phyloP scores from a whole-genome alignment of 495 filamentous ascomycete genomes.

The Oleoguttula mirabilis region DNA sequence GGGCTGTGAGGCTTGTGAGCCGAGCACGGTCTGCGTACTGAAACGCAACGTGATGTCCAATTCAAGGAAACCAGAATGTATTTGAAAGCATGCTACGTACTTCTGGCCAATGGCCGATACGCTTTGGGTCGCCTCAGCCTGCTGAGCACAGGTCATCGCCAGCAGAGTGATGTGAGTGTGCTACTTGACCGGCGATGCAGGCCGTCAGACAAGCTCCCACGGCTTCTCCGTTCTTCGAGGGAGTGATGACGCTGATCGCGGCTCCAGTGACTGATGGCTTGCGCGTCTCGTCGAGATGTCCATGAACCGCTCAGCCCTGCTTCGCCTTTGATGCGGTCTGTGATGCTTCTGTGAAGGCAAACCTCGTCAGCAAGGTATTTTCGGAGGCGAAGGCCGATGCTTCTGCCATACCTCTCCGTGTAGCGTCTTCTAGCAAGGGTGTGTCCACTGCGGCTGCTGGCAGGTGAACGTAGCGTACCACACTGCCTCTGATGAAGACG shows the following conservation, averaged over 20 bases:
- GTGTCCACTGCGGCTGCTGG: conserved; percentile 81
- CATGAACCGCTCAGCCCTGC: conserved; percentile 11
- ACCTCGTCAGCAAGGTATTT: neutral
- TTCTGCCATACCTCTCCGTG: conserved; percentile 58
- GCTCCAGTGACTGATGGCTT: too few relatives aligned
- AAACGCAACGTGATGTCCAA: neutral
- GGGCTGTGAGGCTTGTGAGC: too few relatives aligned
- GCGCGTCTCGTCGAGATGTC: too few relatives aligned
- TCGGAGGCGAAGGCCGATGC: neutral
- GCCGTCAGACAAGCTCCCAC: too few relatives aligned
- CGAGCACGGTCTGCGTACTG: neutral
- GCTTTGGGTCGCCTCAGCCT: too few relatives aligned
- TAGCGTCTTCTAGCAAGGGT: conserved; percentile 86
- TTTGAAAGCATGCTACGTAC: conserved; percentile 2
- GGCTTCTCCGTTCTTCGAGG: too few relatives aligned
- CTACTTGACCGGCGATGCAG: neutral
- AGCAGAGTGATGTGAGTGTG: neutral
- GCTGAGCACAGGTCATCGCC: too few relatives aligned
- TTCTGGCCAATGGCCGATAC: too few relatives aligned
- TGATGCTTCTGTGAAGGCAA: conserved; percentile 17
- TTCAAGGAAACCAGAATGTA: neutral
- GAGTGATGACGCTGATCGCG: too few relatives aligned
- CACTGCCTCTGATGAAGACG: conserved; percentile 93
- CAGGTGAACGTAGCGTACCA: conserved; percentile 90
- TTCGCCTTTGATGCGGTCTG: conserved; percentile 22